Conservation (phyloP, 805 yeast species). For the Wilhelminamyces savonicus region DNA sequence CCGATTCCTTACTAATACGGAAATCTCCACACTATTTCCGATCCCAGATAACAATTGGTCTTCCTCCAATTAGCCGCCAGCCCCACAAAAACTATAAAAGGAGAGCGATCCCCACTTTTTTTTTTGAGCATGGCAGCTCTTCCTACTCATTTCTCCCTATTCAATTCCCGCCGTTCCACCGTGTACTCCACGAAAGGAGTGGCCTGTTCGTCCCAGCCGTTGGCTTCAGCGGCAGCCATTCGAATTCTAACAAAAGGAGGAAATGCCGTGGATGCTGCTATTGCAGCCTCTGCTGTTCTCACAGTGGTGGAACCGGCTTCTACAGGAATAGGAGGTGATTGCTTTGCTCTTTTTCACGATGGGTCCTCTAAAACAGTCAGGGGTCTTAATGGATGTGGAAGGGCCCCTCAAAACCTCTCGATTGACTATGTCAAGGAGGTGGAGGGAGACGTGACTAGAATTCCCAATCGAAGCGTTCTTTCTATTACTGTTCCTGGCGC, state of each 20-base stretch:
- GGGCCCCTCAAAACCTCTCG: slow-evolving; percentile 47
- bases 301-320: slow-evolving; percentile 54
- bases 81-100: too few relatives aligned
- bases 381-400: slow-evolving; percentile 75
- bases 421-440: slow-evolving; percentile 42
- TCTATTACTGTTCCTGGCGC: slow-evolving; percentile 75
- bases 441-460: slow-evolving; percentile 5
- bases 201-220: slow-evolving; percentile 69
- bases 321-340: slow-evolving; percentile 64
- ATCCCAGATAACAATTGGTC: too few relatives aligned
- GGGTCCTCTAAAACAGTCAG: slow-evolving; percentile 42
- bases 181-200: slow-evolving; percentile 71
- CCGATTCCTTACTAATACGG: too few relatives aligned
- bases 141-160: slow-evolving; percentile 12
- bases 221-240: slow-evolving; percentile 70
- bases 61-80: too few relatives aligned
- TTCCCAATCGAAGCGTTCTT: slow-evolving; percentile 38
- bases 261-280: slow-evolving; percentile 61
- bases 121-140: too few relatives aligned
- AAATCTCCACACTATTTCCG: too few relatives aligned
- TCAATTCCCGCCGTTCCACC: slow-evolving; percentile 61
- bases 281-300: slow-evolving; percentile 53
- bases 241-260: slow-evolving; percentile 66
- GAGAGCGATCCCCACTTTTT: too few relatives aligned
- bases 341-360: slow-evolving; percentile 54